These are phyloP conservation scores for Chrysopogon serrulatus DNA, from an alignment of 176 grass and related monocot species.

Conservation along the genomic window DNA sequence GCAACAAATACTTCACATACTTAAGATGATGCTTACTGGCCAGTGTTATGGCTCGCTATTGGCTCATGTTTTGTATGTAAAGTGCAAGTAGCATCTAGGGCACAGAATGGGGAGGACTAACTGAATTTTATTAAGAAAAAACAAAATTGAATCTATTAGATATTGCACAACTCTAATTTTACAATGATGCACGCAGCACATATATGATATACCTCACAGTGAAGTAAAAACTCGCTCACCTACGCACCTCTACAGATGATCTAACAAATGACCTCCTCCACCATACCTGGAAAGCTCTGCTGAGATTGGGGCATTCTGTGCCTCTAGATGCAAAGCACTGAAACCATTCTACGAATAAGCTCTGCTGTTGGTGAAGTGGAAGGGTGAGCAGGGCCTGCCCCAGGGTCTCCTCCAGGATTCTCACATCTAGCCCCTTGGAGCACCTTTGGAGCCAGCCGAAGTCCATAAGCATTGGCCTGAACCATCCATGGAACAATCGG, in stretches of 20 bases:
- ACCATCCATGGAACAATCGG: constrained; percentile 59
- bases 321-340: constrained; percentile 48
- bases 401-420: constrained; percentile 69
- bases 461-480: constrained; percentile 57
- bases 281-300: constrained; percentile 85
- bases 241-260: constrained; percentile 25
- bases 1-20: background rate
- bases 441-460: constrained; percentile 88
- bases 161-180: constrained; percentile 20
- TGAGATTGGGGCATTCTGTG: constrained; percentile 69
- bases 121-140: background rate
- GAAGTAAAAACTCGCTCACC: too few relatives aligned
- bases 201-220: constrained; percentile 19
- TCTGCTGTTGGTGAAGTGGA: constrained; percentile 71
- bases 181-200: constrained; percentile 28
- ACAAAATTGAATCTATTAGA: constrained; percentile 3
- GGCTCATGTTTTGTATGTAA: background rate
- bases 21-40: background rate
- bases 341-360: constrained; percentile 84
- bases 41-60: background rate
- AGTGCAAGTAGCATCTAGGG: background rate
- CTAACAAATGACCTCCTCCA: constrained; percentile 80
- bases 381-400: constrained; percentile 79
- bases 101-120: background rate
- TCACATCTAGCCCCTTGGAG: constrained; percentile 75